Percentiles rank a stretch among this genome's conserved stretches.
phyloP scores from a whole-genome alignment of 2,329 filamentous ascomycete genomes.

The Colletotrichum camelliae region DNA sequence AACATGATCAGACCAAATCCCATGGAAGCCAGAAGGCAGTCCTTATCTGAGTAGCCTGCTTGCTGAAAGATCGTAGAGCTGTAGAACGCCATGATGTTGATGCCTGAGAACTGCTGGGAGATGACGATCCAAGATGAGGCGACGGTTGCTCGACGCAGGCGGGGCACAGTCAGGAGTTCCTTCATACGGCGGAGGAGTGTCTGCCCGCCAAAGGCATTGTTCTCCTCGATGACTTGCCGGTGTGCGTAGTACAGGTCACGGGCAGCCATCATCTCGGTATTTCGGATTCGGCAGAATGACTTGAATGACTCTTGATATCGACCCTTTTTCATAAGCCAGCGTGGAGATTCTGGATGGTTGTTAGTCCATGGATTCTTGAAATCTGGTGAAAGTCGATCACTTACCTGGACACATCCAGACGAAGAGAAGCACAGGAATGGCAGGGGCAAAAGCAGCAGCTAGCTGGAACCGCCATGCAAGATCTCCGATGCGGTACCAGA shows the following conservation, averaged over 20 bases:
- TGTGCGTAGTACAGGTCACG: constrained; percentile 59
- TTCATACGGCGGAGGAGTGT: constrained; percentile 44
- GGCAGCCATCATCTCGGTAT: constrained; percentile 60
- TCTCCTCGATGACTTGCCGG: constrained; percentile 47
- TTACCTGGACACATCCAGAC: constrained; percentile 63
- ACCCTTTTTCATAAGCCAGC: constrained; percentile 70
- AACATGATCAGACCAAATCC: constrained; percentile 66
- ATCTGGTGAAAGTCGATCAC: accelerated
- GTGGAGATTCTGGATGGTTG: constrained; percentile 54
- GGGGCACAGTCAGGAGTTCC: constrained; percentile 53
- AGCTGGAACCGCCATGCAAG: constrained; percentile 66
- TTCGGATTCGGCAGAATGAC: constrained; percentile 56
- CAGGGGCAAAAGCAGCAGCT: constrained; percentile 66
- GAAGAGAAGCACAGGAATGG: constrained; percentile 55
- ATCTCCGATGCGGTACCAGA: constrained; percentile 52
- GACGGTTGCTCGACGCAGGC: constrained; percentile 47
- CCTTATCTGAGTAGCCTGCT: constrained; percentile 44
- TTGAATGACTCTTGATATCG: constrained; percentile 65
- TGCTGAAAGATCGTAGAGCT: constrained; percentile 53
- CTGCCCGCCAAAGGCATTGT: constrained; percentile 40
- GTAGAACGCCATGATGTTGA: constrained; percentile 56
- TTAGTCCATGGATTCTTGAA: accelerated
- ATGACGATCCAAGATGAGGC: constrained; percentile 35
- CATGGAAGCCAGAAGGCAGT: constrained; percentile 57
- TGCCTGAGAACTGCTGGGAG: constrained; percentile 35